Evolutionary conservation across 371 early-diverging fungal genomes (phyloP).

Genomic region (Enterocytospora artemiae): DNA sequence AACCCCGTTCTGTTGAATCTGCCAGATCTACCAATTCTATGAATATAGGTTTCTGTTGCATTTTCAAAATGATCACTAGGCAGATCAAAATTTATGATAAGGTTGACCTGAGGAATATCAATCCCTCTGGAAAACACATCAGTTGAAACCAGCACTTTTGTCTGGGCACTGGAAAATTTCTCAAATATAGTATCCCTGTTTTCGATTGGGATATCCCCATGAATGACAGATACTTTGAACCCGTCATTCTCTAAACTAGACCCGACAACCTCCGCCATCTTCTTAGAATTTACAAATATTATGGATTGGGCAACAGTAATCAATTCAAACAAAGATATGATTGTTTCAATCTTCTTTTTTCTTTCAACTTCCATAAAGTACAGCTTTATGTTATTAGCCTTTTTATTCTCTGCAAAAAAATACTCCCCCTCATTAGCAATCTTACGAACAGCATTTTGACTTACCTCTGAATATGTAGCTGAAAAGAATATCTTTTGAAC

Average conservation of each 20-base stretch:
- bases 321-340: slow-evolving; percentile 72
- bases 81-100: slow-evolving; percentile 91
- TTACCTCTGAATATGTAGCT: slow-evolving; percentile 77
- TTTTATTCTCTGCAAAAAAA: slow-evolving; percentile 74
- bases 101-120: slow-evolving; percentile 68
- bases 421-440: slow-evolving; percentile 69
- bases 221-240: slow-evolving; percentile 70
- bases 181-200: slow-evolving; percentile 83
- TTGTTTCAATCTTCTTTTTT: slow-evolving; percentile 63
- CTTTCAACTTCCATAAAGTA: slow-evolving; percentile 78
- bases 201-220: slow-evolving; percentile 68
- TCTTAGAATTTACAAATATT: slow-evolving; percentile 72
- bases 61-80: slow-evolving; percentile 64
- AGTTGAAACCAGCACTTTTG: slow-evolving; percentile 68
- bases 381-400: slow-evolving; percentile 83
- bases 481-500: slow-evolving; percentile 69
- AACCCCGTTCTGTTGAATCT: slow-evolving; percentile 89
- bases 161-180: slow-evolving; percentile 72
- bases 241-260: slow-evolving; percentile 67
- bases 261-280: slow-evolving; percentile 69
- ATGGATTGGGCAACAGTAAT: slow-evolving; percentile 87
- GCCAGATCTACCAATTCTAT: slow-evolving; percentile 94
- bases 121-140: slow-evolving; percentile 57
- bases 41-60: slow-evolving; percentile 84
- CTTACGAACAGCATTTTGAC: slow-evolving; percentile 68